Evolutionary conservation across 2,329 filamentous ascomycete species (phyloP).

Genomic region (Cladosporium halotolerans): DNA sequence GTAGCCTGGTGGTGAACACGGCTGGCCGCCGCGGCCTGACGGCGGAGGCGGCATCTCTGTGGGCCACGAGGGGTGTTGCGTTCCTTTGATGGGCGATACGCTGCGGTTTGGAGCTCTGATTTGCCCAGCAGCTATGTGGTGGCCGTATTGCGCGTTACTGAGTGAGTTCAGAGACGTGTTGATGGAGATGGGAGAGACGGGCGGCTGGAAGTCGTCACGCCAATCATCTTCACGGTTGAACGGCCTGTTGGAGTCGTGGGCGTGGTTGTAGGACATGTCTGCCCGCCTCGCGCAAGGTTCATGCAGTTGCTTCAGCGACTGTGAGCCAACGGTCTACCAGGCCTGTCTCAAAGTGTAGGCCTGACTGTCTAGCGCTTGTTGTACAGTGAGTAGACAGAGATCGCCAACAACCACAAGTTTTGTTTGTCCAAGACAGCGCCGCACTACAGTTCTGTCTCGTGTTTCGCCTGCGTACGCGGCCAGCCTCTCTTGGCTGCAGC

Average conservation of each 20-base stretch:
- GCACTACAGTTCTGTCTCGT: no score
- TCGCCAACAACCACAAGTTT: no score
- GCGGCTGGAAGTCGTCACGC: not conserved
- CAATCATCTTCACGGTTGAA: not conserved
- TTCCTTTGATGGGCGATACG: conserved; percentile 4
- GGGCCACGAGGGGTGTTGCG: no score
- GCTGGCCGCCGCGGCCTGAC: not conserved
- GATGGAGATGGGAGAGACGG: conserved; percentile 2
- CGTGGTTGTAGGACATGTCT: conserved; percentile 3
- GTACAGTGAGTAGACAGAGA: no score
- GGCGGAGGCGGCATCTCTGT: conserved; percentile 1
- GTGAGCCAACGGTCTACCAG: not conserved
- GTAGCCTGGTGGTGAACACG: not conserved
- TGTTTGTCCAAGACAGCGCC: no score
- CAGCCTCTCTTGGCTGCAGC: no score
- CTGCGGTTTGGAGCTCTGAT: conserved; percentile 3
- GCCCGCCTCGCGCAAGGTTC: not conserved
- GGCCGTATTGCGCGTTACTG: conserved; percentile 2
- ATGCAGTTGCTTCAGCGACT: conserved; percentile 6
- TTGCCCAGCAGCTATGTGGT: not conserved
- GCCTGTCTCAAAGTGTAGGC: not conserved
- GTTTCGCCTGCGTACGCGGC: no score
- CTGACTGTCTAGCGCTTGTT: not conserved
- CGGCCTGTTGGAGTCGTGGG: not conserved
- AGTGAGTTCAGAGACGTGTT: conserved; percentile 1